Evolutionary conservation across 2,329 filamentous ascomycete species (phyloP), one percentile per base, ranked within the genome.

Genomic region (Arthrobotrys iridis): DNA sequence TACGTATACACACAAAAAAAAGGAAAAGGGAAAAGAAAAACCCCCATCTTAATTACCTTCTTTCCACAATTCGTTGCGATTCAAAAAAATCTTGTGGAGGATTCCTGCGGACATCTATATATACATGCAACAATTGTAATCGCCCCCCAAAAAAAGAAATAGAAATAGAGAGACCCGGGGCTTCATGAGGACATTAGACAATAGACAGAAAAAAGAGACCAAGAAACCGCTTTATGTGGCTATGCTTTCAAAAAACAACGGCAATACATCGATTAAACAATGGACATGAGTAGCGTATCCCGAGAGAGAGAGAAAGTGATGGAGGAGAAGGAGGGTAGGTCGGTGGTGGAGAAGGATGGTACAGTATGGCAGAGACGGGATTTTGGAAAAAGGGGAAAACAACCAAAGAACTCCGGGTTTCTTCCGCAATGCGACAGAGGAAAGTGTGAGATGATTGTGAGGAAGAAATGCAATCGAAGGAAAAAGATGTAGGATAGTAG

Each of bases 131-230:
- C 13, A 13, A 59, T 43, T 11, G 52, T 57, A 46, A 30, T 26
- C 20, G 20, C 20, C n/a, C n/a, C n/a, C n/a, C n/a, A n/a, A n/a
- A 18, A 28, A 18, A 7, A 24, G 18, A 13, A 35, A 28, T 13
- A 24, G 50, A 35, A 24, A 1, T 3, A 37, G 15, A 26, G 11
- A 20, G 13, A 40, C 18, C 10, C n/a, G 3, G 24, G 50, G 28
- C 33, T 57, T 65, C 62, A 66, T 66, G 22, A 67, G 28, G 55
- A 67, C 63, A 66, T 66, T 66, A 67, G 45, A 40, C 40, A 67
- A 67, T 67, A 67, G 30, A 67, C 37, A 66, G 2, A 35, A 33
- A 50, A 46, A 45, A 30, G 11, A 26, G 26, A 55, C 46, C 8
- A 10, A 52, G 30, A 48, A 35, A 50, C 59, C 59, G 59, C 59